phyloP scores from a whole-genome alignment of 768 basidiomycete species.

The Tubosaeta sp. region DNA sequence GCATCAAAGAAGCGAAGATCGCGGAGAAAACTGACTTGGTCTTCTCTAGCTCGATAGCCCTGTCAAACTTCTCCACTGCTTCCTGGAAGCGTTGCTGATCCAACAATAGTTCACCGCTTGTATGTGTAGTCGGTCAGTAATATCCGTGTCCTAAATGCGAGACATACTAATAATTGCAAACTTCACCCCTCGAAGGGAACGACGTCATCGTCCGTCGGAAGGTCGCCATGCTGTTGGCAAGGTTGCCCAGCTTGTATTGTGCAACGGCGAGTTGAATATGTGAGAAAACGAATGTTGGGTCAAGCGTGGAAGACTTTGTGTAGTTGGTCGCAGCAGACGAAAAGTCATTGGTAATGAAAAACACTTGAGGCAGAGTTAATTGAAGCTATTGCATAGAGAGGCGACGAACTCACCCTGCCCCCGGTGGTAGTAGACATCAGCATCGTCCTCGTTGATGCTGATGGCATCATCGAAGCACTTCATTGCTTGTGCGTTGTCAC shows the following conservation, averaged over 20 bases:
- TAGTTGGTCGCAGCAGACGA: constrained; percentile 85
- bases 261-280: constrained; percentile 98
- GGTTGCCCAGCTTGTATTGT: constrained; percentile 83
- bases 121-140: neutral
- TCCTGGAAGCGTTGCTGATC: constrained; percentile 89
- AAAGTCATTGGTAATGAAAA: constrained; percentile 94
- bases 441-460: constrained; percentile 73
- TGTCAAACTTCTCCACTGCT: constrained; percentile 89
- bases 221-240: constrained; percentile 81
- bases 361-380: constrained; percentile 44
- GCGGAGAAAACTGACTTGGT: constrained; percentile 45
- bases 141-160: neutral
- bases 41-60: constrained; percentile 85
- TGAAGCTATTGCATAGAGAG: neutral
- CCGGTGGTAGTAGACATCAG: constrained; percentile 98
- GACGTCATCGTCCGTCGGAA: constrained; percentile 81
- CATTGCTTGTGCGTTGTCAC: constrained; percentile 76
- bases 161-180: constrained; percentile 90
- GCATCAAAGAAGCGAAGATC: neutral
- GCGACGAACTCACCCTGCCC: constrained; percentile 67
- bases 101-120: constrained; percentile 87
- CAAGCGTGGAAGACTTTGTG: constrained; percentile 82
- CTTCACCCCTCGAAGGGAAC: constrained; percentile 86
- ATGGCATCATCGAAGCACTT: constrained; percentile 90
- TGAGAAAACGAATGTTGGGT: constrained; percentile 88